Evolutionary conservation across 768 basidiomycete genomes (phyloP), one percentile per base, ranked within the genome.

Genomic region (Hypholoma sublateritium): DNA sequence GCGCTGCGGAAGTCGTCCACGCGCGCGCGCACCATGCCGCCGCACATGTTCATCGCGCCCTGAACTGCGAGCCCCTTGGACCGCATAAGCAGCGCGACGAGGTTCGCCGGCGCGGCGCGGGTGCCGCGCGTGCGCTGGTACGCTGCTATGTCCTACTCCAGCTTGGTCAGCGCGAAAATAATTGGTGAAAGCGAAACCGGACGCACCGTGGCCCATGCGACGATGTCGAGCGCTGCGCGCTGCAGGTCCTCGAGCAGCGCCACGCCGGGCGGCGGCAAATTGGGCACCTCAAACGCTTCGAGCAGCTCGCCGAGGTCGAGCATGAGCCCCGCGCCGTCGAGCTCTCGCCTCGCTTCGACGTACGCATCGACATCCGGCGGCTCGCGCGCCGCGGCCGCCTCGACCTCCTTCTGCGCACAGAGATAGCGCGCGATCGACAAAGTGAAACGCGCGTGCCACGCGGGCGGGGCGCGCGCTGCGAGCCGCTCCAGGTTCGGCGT

Each of bases 291-390:
- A 22, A 82, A 65, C 13, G 80, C 80, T 39, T 79, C 81, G 0
- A 79, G 73, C 54, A 83, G 72, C 58, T 85, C 77, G 28, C 84
- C 71, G 57, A 88, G 69, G 59, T 78, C 77, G 50, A 87, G 74
- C 6, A 81, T 66, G 66, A 87, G 71, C 37, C 70, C 67, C 8
- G 78, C 63, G 5, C 85, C 85, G 43, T 77, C 77, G 53, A 77
- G 69, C 28, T 81, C 73, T 13, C 80, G 73, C 45, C 80, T 69
- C 14, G 77, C 64, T 6, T 69, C 67, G 16, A 81, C 65, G 58
- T 81, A 85, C 4, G 76, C 71, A 45, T 82, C 78, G 21, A 83
- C 61, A 41, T 77, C 68, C 4, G 79, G 13, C 17, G 39, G 39
- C 39, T 41, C 39, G 80, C 19, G 72, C 58, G 35, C 16, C 12